These are phyloP conservation scores for Lasiosphaeris hirsuta DNA, from an alignment of 495 filamentous ascomycete genomes.

Conservation along the genomic window DNA sequence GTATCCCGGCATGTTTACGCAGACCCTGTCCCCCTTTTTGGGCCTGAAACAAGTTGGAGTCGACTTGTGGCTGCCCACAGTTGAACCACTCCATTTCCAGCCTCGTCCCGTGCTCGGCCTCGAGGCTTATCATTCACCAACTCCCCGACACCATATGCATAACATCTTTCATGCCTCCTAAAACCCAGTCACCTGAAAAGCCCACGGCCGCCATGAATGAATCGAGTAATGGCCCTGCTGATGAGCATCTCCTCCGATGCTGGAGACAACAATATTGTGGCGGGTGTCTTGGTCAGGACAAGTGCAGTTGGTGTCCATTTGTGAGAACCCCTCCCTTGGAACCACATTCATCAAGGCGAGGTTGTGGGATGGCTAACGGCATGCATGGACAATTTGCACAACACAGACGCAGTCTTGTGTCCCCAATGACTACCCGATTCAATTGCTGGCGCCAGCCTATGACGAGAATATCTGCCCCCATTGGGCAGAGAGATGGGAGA, in stretches of 20 bases:
- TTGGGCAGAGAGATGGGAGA: conserved; percentile 49
- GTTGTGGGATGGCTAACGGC: background rate
- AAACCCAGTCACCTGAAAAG: no score
- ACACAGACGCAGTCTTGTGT: conserved; percentile 49
- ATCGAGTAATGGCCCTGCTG: background rate
- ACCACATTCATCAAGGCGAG: no score
- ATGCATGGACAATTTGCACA: no score
- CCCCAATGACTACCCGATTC: conserved; percentile 38
- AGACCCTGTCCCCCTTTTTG: no score
- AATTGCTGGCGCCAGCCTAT: conserved; percentile 44
- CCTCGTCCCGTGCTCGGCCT: no score
- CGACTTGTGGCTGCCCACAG: no score
- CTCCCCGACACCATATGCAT: background rate
- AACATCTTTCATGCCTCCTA: no score
- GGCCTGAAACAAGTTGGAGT: no score
- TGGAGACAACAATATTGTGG: conserved; percentile 46
- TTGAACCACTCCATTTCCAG: no score
- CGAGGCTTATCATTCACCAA: no score
- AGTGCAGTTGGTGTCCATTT: conserved; percentile 52
- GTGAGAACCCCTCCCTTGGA: conserved; percentile 25
- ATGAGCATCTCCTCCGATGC: conserved; percentile 40
- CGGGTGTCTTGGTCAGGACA: conserved; percentile 36
- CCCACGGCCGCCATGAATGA: background rate
- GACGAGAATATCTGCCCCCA: conserved; percentile 46
- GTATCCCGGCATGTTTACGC: no score